These are phyloP conservation scores for Microbotryomycetes sp. DNA, from an alignment of 1,284 basidiomycete genomes.

Conservation along the genomic window DNA sequence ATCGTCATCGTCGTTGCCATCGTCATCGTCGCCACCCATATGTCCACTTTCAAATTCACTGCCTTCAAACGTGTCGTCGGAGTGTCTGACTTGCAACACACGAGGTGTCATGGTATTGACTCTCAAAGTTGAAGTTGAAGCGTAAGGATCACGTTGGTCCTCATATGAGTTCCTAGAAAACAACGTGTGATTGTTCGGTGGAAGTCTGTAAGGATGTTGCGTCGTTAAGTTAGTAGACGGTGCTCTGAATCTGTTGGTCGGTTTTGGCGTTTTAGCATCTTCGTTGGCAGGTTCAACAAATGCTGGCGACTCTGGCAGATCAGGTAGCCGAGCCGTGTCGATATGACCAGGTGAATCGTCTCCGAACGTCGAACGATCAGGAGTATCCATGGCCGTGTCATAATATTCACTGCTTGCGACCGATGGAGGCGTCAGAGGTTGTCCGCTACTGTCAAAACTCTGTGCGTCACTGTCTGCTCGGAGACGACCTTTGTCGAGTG, in stretches of 20 bases:
- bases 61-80: conserved; percentile 7
- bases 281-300: neutral
- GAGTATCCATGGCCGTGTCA: conserved; percentile 8
- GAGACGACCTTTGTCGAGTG: neutral
- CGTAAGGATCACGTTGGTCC: neutral
- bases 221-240: neutral
- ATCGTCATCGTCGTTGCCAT: neutral
- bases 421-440: neutral
- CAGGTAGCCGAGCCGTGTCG: neutral
- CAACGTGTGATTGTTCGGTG: neutral
- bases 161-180: neutral
- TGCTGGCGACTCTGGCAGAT: neutral
- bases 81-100: conserved; percentile 25
- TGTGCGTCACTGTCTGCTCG: neutral
- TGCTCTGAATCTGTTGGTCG: neutral
- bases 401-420: conserved; percentile 2
- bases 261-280: neutral
- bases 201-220: neutral
- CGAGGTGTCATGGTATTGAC: neutral
- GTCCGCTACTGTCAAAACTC: neutral
- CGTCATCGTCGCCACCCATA: neutral
- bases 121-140: neutral
- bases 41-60: neutral
- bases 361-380: neutral
- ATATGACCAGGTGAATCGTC: neutral